A percentile compares a stretch with the other conserved stretches of the same genome.
phyloP scores from a whole-genome alignment of 139 green algal genomes.

The Nannochloris sp. region DNA sequence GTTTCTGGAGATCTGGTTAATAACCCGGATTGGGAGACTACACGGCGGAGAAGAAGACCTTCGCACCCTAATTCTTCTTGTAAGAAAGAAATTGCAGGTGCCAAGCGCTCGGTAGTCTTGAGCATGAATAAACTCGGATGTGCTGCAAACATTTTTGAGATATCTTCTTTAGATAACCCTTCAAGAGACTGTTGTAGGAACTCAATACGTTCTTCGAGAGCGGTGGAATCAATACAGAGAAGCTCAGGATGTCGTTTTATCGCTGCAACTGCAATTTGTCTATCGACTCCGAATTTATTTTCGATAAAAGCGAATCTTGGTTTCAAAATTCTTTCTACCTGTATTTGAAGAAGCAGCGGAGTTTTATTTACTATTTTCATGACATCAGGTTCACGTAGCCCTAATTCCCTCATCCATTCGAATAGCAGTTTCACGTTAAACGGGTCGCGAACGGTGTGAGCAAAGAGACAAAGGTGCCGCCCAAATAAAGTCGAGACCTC shows the following conservation, averaged over 20 bases:
- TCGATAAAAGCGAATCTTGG: slow-evolving; percentile 5
- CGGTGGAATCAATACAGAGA: slow-evolving; percentile 2
- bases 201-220: slow-evolving; percentile 2
- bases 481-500: slow-evolving; percentile 12
- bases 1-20: slow-evolving; percentile 13
- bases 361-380: slow-evolving; percentile 6
- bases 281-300: not conserved
- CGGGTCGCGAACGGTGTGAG: slow-evolving; percentile 7
- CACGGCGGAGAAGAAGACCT: not conserved
- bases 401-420: slow-evolving; percentile 20
- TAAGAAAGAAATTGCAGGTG: not conserved
- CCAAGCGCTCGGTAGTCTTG: not conserved
- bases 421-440: slow-evolving; percentile 22
- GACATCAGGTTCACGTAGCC: not conserved
- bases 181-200: not conserved
- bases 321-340: slow-evolving; percentile 14
- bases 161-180: not conserved
- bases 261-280: not conserved
- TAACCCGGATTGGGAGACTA: slow-evolving; percentile 8
- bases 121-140: not conserved
- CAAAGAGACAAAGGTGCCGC: slow-evolving; percentile 15
- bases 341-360: slow-evolving; percentile 17
- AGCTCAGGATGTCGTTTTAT: slow-evolving; percentile 14
- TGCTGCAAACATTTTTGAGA: not conserved
- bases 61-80: slow-evolving; percentile 1